Base-by-base conservation (phyloP, 2,329 filamentous ascomycete genomes). In the Fusarium tuaranense region DNA sequence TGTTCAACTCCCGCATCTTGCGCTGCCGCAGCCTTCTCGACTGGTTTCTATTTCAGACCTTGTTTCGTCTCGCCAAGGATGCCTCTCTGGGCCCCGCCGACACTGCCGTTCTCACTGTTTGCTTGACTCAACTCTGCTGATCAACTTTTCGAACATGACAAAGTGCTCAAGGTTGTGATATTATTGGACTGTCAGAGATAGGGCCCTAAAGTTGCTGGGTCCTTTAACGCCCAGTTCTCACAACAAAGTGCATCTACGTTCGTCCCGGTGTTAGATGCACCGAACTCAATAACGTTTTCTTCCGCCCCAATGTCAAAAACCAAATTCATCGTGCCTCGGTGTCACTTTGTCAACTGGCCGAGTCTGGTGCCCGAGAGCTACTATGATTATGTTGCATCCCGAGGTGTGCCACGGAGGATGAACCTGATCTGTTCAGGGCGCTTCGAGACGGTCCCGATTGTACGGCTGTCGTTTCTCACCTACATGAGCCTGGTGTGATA, bases 401-500 rank as follows among this genome's bases (percentile, higher is more conserved):
- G 14, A 39, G 39, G 46, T 20, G 44, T 36, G 22, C 36, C 48
- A 32, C 44, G 32, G 22, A 20, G 38, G 27, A 34, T 34, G 27
- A 13, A 36, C n/a, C 61, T 36, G 44, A 32, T 32, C 18, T n/a
- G 20, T 41, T 30, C 58, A 67, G 57, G 27, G 30, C 34, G 36
- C 36, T 38, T 57, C 30, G 20, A 30, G n/a, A 38, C 27, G 30
- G 68, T 62, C 65, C 66, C 69, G 46, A 36, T 25, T 46, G 55
- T 60, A 55, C 59, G 69, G 69, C 34, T 71, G 34, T 71, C 65
- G 65, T 34, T 65, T 71, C 44, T 71, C 69, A 65, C 61, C 48
- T 63, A 71, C 69, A 71, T 65, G 27, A 65, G 53, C 16, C 53
- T 58, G 36, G 59, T 59, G 48, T 64, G 60, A 55, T 65, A 57